These are phyloP conservation scores for Schizonepeta tenuifolia DNA, from an alignment of 257 asterid species.

Conservation along the genomic window DNA sequence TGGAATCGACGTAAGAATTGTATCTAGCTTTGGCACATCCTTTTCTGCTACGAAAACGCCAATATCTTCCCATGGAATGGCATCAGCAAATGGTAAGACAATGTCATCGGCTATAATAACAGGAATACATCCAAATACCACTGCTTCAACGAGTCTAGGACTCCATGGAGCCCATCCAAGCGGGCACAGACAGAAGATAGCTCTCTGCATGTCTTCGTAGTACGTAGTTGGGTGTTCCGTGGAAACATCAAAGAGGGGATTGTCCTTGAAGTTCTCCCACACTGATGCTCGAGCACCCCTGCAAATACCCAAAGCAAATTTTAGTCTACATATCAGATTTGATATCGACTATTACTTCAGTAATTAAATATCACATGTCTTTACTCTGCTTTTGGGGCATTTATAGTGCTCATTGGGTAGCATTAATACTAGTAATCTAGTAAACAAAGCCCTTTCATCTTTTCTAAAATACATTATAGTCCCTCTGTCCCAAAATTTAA, in stretches of 20 bases:
- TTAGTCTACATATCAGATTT: not conserved
- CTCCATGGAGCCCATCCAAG: constrained; percentile 99
- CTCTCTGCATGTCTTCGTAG: constrained; percentile 93
- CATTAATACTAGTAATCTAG: not conserved
- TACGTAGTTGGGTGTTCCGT: constrained; percentile 88
- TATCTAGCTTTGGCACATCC: constrained; percentile 80
- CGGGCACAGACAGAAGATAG: constrained; percentile 87
- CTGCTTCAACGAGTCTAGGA: constrained; percentile 93
- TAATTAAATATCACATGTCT: not conserved
- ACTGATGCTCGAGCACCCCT: constrained; percentile 97
- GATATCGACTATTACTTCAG: not conserved
- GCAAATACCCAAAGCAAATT: constrained; percentile 28
- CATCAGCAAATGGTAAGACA: constrained; percentile 90
- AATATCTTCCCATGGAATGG: constrained; percentile 96
- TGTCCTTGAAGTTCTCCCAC: constrained; percentile 93
- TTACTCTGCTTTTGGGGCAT: not conserved
- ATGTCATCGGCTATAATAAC: constrained; percentile 94
- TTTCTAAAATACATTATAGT: too few species aligned
- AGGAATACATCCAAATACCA: constrained; percentile 87
- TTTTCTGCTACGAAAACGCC: constrained; percentile 82
- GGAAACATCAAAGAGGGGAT: constrained; percentile 84
- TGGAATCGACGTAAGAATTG: constrained; percentile 78
- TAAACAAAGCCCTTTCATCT: not conserved
- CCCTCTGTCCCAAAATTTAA: too few species aligned
- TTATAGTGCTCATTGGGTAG: not conserved